Evolutionary conservation across 176 grass and related monocot genomes (phyloP).

Genomic region (Poa pratensis): DNA sequence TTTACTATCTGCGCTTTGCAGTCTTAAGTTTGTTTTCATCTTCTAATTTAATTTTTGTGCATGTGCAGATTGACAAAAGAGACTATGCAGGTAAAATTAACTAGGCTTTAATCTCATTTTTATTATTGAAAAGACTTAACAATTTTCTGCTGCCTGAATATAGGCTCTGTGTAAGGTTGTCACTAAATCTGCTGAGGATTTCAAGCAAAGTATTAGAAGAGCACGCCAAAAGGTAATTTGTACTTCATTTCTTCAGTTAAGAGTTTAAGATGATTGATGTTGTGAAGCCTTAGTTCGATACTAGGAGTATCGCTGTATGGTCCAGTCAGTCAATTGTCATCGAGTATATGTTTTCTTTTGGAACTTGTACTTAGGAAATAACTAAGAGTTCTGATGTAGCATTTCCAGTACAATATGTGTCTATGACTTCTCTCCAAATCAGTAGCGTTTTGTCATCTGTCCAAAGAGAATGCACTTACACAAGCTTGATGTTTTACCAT

Average conservation of each 20-base stretch:
- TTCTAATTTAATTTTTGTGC: slow-evolving; percentile 46
- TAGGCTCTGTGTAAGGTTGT: slow-evolving; percentile 93
- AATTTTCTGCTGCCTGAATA: slow-evolving; percentile 18
- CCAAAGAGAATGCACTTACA: not conserved
- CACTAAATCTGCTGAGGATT: slow-evolving; percentile 92
- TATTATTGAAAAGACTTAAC: slow-evolving; percentile 31
- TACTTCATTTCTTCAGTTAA: not conserved
- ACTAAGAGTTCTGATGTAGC: not conserved
- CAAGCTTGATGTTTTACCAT: slow-evolving; percentile 7
- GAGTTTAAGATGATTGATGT: slow-evolving; percentile 4
- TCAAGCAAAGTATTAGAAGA: slow-evolving; percentile 96
- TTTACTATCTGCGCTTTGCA: slow-evolving; percentile 9
- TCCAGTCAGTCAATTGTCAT: slow-evolving; percentile 1
- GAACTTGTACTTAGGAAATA: not conserved
- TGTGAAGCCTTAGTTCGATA: slow-evolving; percentile 35
- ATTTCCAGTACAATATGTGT: not conserved
- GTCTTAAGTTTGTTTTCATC: slow-evolving; percentile 10
- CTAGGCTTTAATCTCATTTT: slow-evolving; percentile 10
- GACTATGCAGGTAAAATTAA: slow-evolving; percentile 78
- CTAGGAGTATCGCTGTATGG: not conserved
- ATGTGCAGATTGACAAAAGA: slow-evolving; percentile 87
- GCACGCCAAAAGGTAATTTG: slow-evolving; percentile 87
- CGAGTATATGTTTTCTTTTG: slow-evolving; percentile 3
- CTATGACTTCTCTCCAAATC: not conserved
- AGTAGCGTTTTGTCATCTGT: not conserved